Evolutionary conservation across 2,329 filamentous ascomycete species (phyloP), one percentile per base, ranked within the genome.

Genomic region (Neofusicoccum ribis): DNA sequence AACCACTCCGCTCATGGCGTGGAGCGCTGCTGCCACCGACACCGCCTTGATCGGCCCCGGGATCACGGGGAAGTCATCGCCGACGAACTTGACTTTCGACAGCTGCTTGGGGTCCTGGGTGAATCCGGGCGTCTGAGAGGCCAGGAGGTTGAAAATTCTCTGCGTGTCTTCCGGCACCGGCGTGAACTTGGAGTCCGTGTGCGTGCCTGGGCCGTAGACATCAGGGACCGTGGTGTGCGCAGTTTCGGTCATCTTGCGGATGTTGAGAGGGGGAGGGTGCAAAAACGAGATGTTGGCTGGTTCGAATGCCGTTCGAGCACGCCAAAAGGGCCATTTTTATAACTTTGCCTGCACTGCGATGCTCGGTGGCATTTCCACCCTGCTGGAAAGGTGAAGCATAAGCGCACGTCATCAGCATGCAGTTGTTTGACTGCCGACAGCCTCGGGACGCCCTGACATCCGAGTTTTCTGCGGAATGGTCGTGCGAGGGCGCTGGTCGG

Each of bases 41-140:
- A 77, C 75, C 1, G 79, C 73, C 67, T 82, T 83, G 63, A 82
- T 76, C 2, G 80, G 80, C 0, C 80, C 77, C 1, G 79, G 80
- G 4, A 82, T 74, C 39, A 78, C 74, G 9, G 81, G 79, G 1
- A 76, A 70, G 1, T 75, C 72, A 17, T 74, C 71, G 5, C 81
- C 81, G 5, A 75, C 71, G 65, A 83, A 82, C 5, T 72, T 66
- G 37, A 81, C 79, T 58, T 70, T 70, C 3, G 72, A 70, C 7
- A 77, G 69, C n/a, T 72, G 52, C 20, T 68, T 63, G 27, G 63
- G 72, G 67, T 80, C 72, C 49, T 75, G 69, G 5, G 76, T 79
- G 66, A 82, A 82, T 6, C 75, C 77, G 2, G 80, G 79, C 0
- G 80, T 81, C 52, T 69, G 63, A 3, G 71, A 70, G 3, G 77